A percentile compares a stretch with the other conserved stretches of the same genome.
These are phyloP conservation scores for Pythium guiyangense DNA, from an alignment of 352 stramenopile species.

Conservation along the genomic window DNA sequence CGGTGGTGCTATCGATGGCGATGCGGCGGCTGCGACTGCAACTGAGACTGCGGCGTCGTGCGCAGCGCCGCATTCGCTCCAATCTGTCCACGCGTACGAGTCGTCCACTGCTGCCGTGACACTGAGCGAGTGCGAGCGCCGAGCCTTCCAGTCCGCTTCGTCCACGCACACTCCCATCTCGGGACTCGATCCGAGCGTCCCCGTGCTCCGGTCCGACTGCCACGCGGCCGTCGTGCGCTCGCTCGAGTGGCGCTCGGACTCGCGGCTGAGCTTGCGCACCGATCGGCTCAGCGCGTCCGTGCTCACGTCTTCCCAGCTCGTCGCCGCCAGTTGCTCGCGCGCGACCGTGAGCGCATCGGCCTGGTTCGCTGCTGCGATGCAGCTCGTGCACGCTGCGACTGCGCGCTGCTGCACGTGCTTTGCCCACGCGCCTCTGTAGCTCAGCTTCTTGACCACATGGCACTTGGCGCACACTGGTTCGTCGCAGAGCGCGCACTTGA, in stretches of 20 bases:
- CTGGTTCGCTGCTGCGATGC: constrained; percentile 8
- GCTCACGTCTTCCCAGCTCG: neutral
- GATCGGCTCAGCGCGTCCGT: neutral
- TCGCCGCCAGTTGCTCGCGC: constrained; percentile 2
- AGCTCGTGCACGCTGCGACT: constrained; percentile 7
- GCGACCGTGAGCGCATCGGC: constrained; percentile 1
- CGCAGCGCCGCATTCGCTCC: constrained; percentile 5
- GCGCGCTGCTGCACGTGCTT: constrained; percentile 4
- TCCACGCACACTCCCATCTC: neutral
- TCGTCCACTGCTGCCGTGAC: constrained; percentile 7
- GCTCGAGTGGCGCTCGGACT: neutral
- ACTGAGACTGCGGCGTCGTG: neutral
- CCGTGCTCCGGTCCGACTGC: constrained; percentile 4
- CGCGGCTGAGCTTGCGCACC: neutral
- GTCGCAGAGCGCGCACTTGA: constrained; percentile 12
- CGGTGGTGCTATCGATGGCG: too few species aligned
- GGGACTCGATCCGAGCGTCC: neutral
- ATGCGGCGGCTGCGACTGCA: neutral
- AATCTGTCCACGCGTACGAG: neutral
- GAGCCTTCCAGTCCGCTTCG: constrained; percentile 3
- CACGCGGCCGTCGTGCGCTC: constrained; percentile 6
- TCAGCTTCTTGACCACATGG: constrained; percentile 9
- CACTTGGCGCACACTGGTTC: constrained; percentile 11
- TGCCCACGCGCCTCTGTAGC: neutral
- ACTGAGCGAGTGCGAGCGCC: constrained; percentile 8